phyloP scores from a whole-genome alignment of 495 filamentous ascomycete genomes.

The Aspergillus panamensis region DNA sequence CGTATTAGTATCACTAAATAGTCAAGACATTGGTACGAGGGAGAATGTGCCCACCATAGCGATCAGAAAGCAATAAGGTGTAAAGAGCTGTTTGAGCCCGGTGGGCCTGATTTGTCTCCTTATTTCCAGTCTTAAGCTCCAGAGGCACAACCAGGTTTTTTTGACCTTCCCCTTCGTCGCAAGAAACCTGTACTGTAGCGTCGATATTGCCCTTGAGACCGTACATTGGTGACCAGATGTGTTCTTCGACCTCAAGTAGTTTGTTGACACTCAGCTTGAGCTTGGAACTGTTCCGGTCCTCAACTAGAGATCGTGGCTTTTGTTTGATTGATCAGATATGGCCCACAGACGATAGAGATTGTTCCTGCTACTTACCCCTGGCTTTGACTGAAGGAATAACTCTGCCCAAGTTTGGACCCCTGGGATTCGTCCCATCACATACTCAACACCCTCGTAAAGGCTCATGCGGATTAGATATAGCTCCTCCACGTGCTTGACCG shows the following conservation, averaged over 20 bases:
- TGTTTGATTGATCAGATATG: constrained; percentile 19
- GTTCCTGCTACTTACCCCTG: constrained; percentile 59
- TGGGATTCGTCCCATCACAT: constrained; percentile 73
- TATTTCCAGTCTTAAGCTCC: constrained; percentile 91
- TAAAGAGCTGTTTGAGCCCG: constrained; percentile 93
- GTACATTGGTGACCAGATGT: constrained; percentile 96
- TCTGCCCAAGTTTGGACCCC: constrained; percentile 80
- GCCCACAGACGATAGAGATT: background rate
- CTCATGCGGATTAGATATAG: constrained; percentile 79
- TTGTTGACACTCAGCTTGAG: constrained; percentile 85
- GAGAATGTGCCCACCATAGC: constrained; percentile 59
- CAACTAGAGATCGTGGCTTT: constrained; percentile 67
- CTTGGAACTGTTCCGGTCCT: constrained; percentile 68
- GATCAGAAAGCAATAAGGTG: constrained; percentile 86
- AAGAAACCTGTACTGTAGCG: constrained; percentile 90
- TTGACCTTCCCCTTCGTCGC: constrained; percentile 58
- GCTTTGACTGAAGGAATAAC: constrained; percentile 67
- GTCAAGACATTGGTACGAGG: background rate
- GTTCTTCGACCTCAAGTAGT: constrained; percentile 92
- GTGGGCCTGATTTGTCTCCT: constrained; percentile 68
- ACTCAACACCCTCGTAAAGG: constrained; percentile 63
- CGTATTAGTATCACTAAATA: constrained; percentile 12
- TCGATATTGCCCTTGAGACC: constrained; percentile 97
- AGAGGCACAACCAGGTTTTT: constrained; percentile 82
- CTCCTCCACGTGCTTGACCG: constrained; percentile 73